Evolutionary conservation across 768 basidiomycete species (phyloP).

Genomic region (Lactarius hengduanensis): DNA sequence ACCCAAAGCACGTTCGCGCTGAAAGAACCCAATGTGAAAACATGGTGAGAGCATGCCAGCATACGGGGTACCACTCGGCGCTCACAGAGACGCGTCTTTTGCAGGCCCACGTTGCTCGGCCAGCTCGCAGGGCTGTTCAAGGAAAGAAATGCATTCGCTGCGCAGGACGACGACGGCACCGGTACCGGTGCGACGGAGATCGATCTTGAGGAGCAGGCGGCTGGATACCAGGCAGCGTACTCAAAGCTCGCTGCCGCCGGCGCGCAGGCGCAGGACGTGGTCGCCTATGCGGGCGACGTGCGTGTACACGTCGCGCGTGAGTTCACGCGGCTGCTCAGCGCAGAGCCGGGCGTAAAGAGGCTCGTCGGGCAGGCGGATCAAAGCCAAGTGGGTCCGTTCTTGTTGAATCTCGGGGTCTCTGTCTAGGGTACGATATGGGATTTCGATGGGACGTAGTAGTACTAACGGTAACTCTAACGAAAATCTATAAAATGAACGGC

Average conservation of each 20-base stretch:
- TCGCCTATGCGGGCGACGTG: constrained; percentile 58
- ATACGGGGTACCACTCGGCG: neutral
- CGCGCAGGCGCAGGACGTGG: constrained; percentile 53
- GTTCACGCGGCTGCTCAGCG: constrained; percentile 27
- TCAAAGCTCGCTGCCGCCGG: constrained; percentile 87
- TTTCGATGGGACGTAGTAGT: neutral
- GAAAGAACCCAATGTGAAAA: constrained; percentile 54
- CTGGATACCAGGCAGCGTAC: constrained; percentile 93
- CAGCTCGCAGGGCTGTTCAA: constrained; percentile 74
- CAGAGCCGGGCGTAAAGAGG: constrained; percentile 28
- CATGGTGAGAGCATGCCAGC: constrained; percentile 53
- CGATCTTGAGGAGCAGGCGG: constrained; percentile 87
- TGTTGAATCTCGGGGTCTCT: constrained; percentile 37
- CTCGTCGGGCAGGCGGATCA: constrained; percentile 33
- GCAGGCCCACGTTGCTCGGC: constrained; percentile 68
- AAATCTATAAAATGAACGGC: neutral
- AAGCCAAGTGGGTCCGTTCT: constrained; percentile 32
- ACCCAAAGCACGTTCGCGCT: constrained; percentile 73
- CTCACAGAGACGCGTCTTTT: neutral
- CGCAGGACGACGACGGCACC: constrained; percentile 49
- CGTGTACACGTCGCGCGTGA: constrained; percentile 51
- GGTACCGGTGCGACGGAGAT: constrained; percentile 68
- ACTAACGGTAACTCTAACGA: neutral
- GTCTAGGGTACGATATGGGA: constrained; percentile 29
- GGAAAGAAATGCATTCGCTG: constrained; percentile 67